Evolutionary conservation across 805 yeast species (phyloP).

Genomic region (Myxozyma melibiosi): DNA sequence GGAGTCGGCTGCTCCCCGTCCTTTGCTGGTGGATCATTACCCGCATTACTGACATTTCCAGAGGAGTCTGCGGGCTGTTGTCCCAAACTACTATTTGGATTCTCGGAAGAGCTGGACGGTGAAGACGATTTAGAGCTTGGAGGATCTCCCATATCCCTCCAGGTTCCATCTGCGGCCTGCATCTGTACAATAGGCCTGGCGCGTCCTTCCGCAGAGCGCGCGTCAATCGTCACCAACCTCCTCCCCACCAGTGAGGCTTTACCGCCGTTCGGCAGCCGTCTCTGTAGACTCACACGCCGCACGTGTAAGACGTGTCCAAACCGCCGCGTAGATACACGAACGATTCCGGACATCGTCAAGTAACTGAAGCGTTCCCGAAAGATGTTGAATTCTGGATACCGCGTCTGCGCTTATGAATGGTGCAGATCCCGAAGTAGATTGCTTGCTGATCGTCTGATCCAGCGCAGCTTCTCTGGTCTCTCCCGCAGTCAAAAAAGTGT

Average conservation of each 20-base stretch:
- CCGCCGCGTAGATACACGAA: neutral
- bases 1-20: neutral
- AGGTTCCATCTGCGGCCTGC: constrained; percentile 19
- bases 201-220: neutral
- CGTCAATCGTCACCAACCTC: neutral
- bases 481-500: no score
- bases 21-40: no score
- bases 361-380: no score
- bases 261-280: neutral
- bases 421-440: no score
- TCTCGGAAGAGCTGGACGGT: neutral
- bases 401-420: no score
- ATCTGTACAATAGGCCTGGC: constrained; percentile 1
- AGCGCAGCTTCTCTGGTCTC: no score
- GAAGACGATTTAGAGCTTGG: neutral
- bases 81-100: no score
- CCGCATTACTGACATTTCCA: neutral
- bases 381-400: no score
- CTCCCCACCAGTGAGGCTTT: neutral
- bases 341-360: no score
- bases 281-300: neutral
- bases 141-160: constrained; percentile 11
- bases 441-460: no score
- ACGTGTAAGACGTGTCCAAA: neutral
- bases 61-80: no score